Evolutionary conservation across 1,284 basidiomycete species (phyloP).

Genomic region (Rhizoctonia solani): DNA sequence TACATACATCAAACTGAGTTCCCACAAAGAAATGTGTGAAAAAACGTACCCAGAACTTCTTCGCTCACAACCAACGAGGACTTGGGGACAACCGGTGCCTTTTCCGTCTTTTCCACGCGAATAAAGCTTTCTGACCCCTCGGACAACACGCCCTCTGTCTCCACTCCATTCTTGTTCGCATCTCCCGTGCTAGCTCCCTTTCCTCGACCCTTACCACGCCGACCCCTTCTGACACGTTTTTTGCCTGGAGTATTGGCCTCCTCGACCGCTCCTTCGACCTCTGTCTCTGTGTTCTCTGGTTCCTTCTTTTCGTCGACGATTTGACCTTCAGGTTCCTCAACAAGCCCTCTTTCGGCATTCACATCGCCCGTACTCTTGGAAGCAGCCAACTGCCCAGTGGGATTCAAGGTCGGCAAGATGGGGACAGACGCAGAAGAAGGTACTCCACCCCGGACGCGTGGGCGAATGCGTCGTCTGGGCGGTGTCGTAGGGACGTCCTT

Average conservation of each 20-base stretch:
- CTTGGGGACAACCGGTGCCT: background rate
- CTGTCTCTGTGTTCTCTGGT: too few relatives aligned
- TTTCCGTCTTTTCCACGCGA: slow-evolving; percentile 17
- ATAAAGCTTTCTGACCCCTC: slow-evolving; percentile 18
- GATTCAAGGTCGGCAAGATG: slow-evolving; percentile 1
- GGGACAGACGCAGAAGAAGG: background rate
- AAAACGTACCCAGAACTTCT: slow-evolving; percentile 16
- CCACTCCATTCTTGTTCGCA: background rate
- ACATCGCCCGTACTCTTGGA: background rate
- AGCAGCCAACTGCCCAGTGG: background rate
- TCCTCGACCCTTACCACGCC: slow-evolving; percentile 48
- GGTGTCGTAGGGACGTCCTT: slow-evolving; percentile 3
- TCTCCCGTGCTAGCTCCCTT: slow-evolving; percentile 48
- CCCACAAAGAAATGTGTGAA: background rate
- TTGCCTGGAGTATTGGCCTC: slow-evolving; percentile 44
- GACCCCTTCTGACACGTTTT: slow-evolving; percentile 51
- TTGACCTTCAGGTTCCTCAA: background rate
- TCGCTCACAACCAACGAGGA: slow-evolving; percentile 33
- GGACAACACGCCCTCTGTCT: background rate
- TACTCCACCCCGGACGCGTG: background rate
- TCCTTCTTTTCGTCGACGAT: slow-evolving; percentile 17
- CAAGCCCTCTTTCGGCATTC: background rate
- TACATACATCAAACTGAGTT: background rate
- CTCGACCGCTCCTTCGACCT: slow-evolving; percentile 20
- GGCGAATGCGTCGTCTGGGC: slow-evolving; percentile 1